Evolutionary conservation across 129 eudicot genomes (phyloP).

Genomic region (Tagetes patula): DNA sequence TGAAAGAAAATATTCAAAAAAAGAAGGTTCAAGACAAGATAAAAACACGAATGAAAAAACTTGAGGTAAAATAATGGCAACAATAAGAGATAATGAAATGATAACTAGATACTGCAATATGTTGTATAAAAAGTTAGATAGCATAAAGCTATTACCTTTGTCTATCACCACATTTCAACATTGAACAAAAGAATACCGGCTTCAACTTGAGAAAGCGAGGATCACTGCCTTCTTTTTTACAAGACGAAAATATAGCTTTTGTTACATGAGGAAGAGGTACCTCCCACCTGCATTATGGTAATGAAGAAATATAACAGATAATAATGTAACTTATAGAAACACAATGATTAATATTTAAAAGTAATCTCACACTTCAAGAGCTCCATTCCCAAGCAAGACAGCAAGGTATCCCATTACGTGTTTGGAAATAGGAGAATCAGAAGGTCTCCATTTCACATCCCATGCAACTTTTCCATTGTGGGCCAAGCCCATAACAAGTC

Average conservation of each 20-base stretch:
- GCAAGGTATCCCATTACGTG: conserved; percentile 89
- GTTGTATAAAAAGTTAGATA: neutral
- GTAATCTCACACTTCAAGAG: conserved; percentile 86
- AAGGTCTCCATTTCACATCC: conserved; percentile 95
- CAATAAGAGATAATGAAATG: neutral
- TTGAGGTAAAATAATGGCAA: neutral
- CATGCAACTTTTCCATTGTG: conserved; percentile 96
- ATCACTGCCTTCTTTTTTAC: conserved; percentile 56
- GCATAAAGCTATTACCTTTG: conserved; percentile 54
- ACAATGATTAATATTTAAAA: neutral
- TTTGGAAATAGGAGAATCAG: conserved; percentile 35
- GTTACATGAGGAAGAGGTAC: conserved; percentile 69
- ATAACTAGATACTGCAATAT: neutral
- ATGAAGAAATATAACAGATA: conserved; percentile 11
- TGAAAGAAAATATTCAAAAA: conserved; percentile 20
- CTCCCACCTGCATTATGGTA: conserved; percentile 70
- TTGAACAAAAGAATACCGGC: conserved; percentile 88
- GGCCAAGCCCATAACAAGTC: conserved; percentile 82
- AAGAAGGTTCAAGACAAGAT: neutral
- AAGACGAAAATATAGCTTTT: conserved; percentile 50
- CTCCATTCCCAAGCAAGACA: conserved; percentile 90
- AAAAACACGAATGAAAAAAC: neutral
- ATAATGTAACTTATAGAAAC: neutral
- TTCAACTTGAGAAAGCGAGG: conserved; percentile 89
- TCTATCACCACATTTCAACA: conserved; percentile 61